phyloP scores from a whole-genome alignment of 202 grass and related monocot genomes.

The Setaria italica region DNA sequence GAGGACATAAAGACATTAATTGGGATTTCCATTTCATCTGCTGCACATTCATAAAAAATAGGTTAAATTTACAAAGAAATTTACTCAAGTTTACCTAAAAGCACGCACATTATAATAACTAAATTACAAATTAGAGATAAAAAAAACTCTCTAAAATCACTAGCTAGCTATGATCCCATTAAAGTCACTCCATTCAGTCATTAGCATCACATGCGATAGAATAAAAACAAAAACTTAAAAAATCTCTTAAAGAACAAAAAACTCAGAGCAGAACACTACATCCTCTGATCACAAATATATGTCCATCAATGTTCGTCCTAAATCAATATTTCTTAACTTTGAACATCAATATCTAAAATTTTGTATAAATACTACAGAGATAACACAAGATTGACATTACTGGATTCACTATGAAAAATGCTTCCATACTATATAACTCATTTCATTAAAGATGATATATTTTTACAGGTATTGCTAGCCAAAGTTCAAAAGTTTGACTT shows the following conservation, averaged over 20 bases:
- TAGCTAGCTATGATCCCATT: slow-evolving; percentile 39
- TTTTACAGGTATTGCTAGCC: neutral
- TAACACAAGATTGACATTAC: neutral
- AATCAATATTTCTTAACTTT: neutral
- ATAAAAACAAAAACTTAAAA: slow-evolving; percentile 27
- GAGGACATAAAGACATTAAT: neutral
- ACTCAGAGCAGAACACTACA: neutral
- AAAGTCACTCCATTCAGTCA: slow-evolving; percentile 43
- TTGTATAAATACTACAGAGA: neutral
- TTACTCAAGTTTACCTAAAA: neutral
- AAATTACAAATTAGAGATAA: slow-evolving; percentile 36
- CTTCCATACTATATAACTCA: neutral
- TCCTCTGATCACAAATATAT: neutral
- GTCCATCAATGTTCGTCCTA: neutral
- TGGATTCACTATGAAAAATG: neutral
- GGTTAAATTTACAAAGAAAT: neutral
- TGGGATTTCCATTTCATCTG: neutral
- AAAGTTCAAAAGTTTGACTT: neutral
- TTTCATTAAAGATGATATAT: neutral
- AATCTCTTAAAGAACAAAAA: slow-evolving; percentile 18
- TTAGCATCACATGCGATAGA: slow-evolving; percentile 5
- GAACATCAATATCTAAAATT: neutral
- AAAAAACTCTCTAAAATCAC: slow-evolving; percentile 2
- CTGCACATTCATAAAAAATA: neutral
- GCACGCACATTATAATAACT: neutral